These are phyloP conservation scores for Pythium brachiatum DNA, from an alignment of 352 stramenopile genomes.

Conservation along the genomic window DNA sequence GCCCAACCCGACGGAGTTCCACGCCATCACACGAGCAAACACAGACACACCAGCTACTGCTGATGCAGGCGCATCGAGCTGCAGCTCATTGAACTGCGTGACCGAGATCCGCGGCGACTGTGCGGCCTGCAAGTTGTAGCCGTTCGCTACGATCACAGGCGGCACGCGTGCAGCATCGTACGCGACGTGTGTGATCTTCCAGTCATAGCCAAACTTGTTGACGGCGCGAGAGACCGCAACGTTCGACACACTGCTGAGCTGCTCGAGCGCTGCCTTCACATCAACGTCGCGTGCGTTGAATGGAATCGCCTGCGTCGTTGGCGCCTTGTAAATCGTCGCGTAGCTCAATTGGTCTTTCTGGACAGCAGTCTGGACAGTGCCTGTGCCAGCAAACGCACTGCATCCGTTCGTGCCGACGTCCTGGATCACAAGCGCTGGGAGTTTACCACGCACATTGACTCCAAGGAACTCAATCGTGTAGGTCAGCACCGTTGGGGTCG, in stretches of 20 bases:
- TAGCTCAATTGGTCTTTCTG: constrained; percentile 49
- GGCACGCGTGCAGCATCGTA: constrained; percentile 39
- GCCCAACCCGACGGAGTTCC: constrained; percentile 59
- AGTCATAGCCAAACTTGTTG: constrained; percentile 87
- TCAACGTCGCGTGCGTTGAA: constrained; percentile 89
- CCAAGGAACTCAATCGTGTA: constrained; percentile 94
- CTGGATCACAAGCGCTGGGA: constrained; percentile 82
- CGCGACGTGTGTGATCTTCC: constrained; percentile 90
- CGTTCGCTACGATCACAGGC: constrained; percentile 45
- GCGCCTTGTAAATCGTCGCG: constrained; percentile 88
- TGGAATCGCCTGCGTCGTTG: constrained; percentile 88
- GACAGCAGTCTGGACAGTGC: constrained; percentile 11
- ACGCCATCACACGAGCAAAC: constrained; percentile 54
- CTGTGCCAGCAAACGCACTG: constrained; percentile 50
- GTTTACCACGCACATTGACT: constrained; percentile 82
- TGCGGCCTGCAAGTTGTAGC: constrained; percentile 41
- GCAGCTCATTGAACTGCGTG: constrained; percentile 48
- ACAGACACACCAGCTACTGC: constrained; percentile 43
- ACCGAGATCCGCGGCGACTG: constrained; percentile 45
- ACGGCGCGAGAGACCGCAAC: constrained; percentile 86
- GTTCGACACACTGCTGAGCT: constrained; percentile 82
- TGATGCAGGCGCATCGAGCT: constrained; percentile 30
- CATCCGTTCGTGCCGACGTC: constrained; percentile 93
- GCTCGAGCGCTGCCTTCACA: constrained; percentile 92
- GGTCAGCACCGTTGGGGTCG: constrained; percentile 52